phyloP scores from a whole-genome alignment of 129 eudicot genomes.

The Flaveria trinervia region DNA sequence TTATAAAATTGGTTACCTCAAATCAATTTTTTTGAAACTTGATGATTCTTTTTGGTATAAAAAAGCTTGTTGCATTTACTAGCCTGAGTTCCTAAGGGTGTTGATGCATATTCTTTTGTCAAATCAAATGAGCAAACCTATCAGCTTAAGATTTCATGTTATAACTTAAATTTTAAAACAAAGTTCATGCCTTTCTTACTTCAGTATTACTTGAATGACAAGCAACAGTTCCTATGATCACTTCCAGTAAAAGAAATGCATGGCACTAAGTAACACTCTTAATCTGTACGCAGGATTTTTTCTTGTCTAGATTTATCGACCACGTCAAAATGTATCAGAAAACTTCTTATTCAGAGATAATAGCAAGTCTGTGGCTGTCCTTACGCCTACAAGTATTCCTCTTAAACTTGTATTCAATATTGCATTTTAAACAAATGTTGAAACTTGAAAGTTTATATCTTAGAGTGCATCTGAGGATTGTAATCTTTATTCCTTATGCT shows the following conservation, averaged over 20 bases:
- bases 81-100: conserved; percentile 2
- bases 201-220: neutral
- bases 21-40: neutral
- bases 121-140: too few relatives aligned
- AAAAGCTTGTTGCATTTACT: neutral
- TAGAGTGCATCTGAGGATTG: neutral
- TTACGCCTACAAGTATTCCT: conserved; percentile 84
- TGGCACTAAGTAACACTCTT: conserved; percentile 25
- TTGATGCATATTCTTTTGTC: neutral
- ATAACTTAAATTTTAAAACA: neutral
- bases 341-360: conserved; percentile 80
- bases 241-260: conserved; percentile 5
- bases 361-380: conserved; percentile 95
- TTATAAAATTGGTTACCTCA: neutral
- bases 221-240: conserved; percentile 15
- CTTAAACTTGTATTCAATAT: conserved; percentile 2
- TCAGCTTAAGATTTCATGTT: neutral
- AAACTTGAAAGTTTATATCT: neutral
- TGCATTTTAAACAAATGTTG: neutral
- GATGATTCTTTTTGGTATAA: neutral
- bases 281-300: conserved; percentile 55
- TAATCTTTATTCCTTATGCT: neutral
- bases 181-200: conserved; percentile 6
- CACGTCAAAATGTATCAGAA: conserved; percentile 64
- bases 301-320: conserved; percentile 59